Evolutionary conservation across 768 basidiomycete species (phyloP).

Genomic region (Lyophyllum semitale): DNA sequence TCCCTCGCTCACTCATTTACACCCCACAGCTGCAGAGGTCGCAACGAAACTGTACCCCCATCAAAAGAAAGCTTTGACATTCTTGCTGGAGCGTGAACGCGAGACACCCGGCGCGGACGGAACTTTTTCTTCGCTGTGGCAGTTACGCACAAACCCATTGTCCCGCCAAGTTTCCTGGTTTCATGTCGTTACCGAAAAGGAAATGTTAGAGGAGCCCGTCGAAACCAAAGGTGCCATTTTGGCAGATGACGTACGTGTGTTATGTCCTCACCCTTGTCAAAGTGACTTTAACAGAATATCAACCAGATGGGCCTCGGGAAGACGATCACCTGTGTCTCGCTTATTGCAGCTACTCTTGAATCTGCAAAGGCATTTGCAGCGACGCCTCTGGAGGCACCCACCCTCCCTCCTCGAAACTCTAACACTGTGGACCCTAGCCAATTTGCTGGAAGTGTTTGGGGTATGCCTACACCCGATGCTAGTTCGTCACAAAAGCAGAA

Average conservation of each 20-base stretch:
- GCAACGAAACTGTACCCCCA: conserved; percentile 92
- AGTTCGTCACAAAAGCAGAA: conserved; percentile 53
- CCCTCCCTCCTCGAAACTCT: conserved; percentile 31
- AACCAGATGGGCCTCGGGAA: conserved; percentile 97
- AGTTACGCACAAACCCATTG: conserved; percentile 50
- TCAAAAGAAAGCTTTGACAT: conserved; percentile 97
- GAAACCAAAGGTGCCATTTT: conserved; percentile 88
- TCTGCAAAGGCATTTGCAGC: conserved; percentile 69
- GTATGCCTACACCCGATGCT: conserved; percentile 62
- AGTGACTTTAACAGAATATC: conserved; percentile 5
- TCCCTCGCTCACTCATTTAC: not conserved
- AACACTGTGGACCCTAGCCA: conserved; percentile 49
- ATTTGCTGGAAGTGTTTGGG: conserved; percentile 82
- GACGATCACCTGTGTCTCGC: conserved; percentile 92
- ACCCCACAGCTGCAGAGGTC: conserved; percentile 58
- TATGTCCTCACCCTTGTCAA: conserved; percentile 13
- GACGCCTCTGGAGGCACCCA: conserved; percentile 49
- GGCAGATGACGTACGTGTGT: conserved; percentile 85
- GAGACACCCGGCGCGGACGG: conserved; percentile 62
- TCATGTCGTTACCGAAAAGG: conserved; percentile 83
- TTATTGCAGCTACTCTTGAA: conserved; percentile 83
- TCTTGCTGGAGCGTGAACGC: conserved; percentile 85
- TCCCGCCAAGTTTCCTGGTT: conserved; percentile 60
- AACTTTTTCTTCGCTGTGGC: conserved; percentile 73
- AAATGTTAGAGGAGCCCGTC: conserved; percentile 63